Evolutionary conservation across 768 basidiomycete species (phyloP).

Genomic region (Roridomyces roridus): DNA sequence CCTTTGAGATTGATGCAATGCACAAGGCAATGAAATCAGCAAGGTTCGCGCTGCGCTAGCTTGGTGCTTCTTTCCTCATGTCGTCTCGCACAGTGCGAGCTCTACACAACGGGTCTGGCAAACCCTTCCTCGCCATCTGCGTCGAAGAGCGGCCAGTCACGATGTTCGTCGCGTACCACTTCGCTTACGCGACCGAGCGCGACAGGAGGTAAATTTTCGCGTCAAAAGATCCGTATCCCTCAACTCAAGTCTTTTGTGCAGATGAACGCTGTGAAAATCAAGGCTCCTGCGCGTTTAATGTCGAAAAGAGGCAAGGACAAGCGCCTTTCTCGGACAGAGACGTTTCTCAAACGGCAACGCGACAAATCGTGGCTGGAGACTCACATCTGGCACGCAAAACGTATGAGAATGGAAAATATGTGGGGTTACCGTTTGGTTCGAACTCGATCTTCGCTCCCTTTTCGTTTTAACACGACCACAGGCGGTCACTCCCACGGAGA

Average conservation of each 20-base stretch:
- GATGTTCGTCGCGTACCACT: constrained; percentile 89
- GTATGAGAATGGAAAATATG: constrained; percentile 92
- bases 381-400: constrained; percentile 96
- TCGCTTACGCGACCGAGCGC: constrained; percentile 83
- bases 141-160: constrained; percentile 93
- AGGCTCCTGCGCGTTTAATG: constrained; percentile 47
- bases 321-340: constrained; percentile 60
- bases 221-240: not conserved
- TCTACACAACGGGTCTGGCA: constrained; percentile 91
- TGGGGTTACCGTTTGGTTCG: constrained; percentile 91
- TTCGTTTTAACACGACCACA: constrained; percentile 32
- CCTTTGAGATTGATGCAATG: constrained; percentile 92
- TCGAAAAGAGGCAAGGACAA: constrained; percentile 71
- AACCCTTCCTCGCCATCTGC: constrained; percentile 87
- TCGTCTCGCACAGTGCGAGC: constrained; percentile 51
- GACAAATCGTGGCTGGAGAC: constrained; percentile 95
- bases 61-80: not conserved
- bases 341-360: constrained; percentile 72
- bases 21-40: constrained; percentile 84
- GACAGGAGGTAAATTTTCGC: constrained; percentile 67
- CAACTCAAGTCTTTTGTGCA: constrained; percentile 23
- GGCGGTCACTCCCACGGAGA: constrained; percentile 90
- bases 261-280: constrained; percentile 56
- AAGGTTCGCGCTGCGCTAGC: constrained; percentile 46
- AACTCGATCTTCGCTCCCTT: not conserved